Conservation (phyloP, 2,329 filamentous ascomycete genomes). For the Pestalotiopsis sp. region DNA sequence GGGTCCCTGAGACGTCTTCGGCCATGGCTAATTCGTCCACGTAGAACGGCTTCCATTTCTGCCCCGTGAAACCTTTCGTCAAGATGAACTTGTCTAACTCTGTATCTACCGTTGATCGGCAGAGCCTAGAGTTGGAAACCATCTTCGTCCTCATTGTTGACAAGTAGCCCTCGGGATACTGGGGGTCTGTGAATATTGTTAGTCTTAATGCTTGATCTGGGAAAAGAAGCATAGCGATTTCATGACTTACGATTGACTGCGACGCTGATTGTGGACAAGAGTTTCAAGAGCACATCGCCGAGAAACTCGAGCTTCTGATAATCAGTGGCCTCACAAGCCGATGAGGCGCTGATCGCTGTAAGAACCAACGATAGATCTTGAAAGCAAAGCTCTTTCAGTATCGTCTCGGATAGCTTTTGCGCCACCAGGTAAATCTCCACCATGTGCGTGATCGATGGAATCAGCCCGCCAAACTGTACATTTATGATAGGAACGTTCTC, state of each 20-base stretch:
- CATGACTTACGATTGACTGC: conserved; percentile 48
- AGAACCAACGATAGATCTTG: conserved; percentile 57
- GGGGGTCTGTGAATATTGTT: conserved; percentile 49
- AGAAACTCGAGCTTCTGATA: conserved; percentile 89
- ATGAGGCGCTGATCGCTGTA: conserved; percentile 71
- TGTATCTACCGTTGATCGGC: conserved; percentile 60
- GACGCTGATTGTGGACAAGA: conserved; percentile 68
- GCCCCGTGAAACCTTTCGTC: conserved; percentile 65
- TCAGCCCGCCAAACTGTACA: conserved; percentile 58
- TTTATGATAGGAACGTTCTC: conserved; percentile 49
- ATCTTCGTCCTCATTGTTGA: conserved; percentile 68
- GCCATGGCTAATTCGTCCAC: conserved; percentile 41
- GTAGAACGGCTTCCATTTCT: conserved; percentile 73
- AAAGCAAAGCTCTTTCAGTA: conserved; percentile 58
- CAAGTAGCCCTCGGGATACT: conserved; percentile 78
- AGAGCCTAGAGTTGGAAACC: conserved; percentile 77
- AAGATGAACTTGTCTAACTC: conserved; percentile 77
- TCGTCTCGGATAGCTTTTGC: conserved; percentile 55
- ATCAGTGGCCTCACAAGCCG: conserved; percentile 61
- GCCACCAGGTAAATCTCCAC: conserved; percentile 68
- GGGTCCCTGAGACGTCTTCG: conserved; percentile 10
- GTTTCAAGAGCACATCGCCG: conserved; percentile 83
- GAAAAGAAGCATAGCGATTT: neutral
- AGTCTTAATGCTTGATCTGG: neutral
- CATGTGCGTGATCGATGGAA: conserved; percentile 75